Percentiles rank a stretch among this genome's conserved stretches.
phyloP scores from a whole-genome alignment of 345 rosid genomes.

The Rhodamnia rubescens region DNA sequence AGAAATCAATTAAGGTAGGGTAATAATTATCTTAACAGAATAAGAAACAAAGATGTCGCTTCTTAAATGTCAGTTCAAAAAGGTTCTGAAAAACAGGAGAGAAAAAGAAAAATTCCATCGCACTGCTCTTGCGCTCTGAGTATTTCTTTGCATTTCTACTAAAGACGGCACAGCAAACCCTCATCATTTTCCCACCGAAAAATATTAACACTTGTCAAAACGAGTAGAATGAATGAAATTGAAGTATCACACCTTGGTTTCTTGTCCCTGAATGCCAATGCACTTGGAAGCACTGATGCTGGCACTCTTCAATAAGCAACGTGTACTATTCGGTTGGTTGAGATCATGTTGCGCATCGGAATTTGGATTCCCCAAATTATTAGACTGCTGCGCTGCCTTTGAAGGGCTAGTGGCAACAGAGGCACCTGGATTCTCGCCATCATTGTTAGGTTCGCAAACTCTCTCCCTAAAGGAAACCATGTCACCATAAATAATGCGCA shows the following conservation, averaged over 20 bases:
- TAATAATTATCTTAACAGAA: neutral
- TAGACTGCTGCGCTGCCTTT: conserved; percentile 35
- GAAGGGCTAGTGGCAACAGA: conserved; percentile 32
- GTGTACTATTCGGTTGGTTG: conserved; percentile 24
- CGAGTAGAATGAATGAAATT: neutral
- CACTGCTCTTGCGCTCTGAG: neutral
- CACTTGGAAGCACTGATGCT: conserved; percentile 95
- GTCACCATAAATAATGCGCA: neutral
- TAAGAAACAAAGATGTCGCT: neutral
- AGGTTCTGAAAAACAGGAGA: neutral
- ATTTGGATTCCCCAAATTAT: conserved; percentile 21
- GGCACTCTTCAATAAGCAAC: conserved; percentile 75
- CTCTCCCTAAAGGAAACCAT: conserved; percentile 53
- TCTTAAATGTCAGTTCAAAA: neutral
- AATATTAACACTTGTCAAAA: neutral
- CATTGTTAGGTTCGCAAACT: conserved; percentile 61
- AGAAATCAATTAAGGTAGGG: neutral
- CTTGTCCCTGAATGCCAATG: conserved; percentile 36
- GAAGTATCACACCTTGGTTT: conserved; percentile 3
- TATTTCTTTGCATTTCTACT: neutral
- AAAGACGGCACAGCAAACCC: neutral
- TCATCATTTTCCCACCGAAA: neutral
- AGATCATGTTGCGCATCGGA: conserved; percentile 20
- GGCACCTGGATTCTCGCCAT: conserved; percentile 24
- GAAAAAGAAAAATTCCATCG: neutral